Base-by-base conservation (phyloP, 805 yeast species). In the Zygosaccharomyces kombuchaensis region DNA sequence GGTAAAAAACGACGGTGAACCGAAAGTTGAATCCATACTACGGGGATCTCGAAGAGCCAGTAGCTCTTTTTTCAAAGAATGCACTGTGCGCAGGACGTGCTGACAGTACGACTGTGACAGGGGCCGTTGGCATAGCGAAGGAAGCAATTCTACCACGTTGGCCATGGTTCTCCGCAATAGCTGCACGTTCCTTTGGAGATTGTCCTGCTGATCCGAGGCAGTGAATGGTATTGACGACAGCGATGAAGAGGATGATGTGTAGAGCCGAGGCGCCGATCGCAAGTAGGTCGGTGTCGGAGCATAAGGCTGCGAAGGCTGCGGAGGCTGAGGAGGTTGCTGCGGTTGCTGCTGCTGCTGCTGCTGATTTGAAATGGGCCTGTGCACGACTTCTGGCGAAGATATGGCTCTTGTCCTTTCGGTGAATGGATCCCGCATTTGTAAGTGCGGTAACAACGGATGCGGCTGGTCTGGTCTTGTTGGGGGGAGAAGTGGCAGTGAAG, bases 341-440 rank as follows among this genome's bases (percentile, higher is more conserved):
- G n/a, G n/a, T n/a, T 10, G 39, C n/a, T 12, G 39, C 16, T 13
- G 39, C 12, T 26, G 32, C 13, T 10, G 32, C 32, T 29, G 32
- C 41, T 5, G 21, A 19, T 19, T 3, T 19, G 34, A 34, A 21
- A 27, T 6, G 13, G 49, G 32, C 14, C 45, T 39, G 27, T 42
- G 49, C 19, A 43, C 29, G 34, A 48, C 34, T 17, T 45, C 52
- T 10, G 52, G 52, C 21, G 46, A 48, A 5, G 52, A 48, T 26
- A 48, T 48, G 9, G 52, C 46, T 27, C 52, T 38, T 29, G 52
- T 30, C 26, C 41, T 48, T 6, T 44, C 40, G n/a, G 42, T 29
- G 13, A 48, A n/a, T 29, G 45, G 48, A 8, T 48, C 52, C 26
- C 36, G 34, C 5, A 45, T 42, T 30, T 45, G 43, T 8, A 48